Evolutionary conservation across 345 rosid species (phyloP).

Genomic region (Hibiscus trionum): DNA sequence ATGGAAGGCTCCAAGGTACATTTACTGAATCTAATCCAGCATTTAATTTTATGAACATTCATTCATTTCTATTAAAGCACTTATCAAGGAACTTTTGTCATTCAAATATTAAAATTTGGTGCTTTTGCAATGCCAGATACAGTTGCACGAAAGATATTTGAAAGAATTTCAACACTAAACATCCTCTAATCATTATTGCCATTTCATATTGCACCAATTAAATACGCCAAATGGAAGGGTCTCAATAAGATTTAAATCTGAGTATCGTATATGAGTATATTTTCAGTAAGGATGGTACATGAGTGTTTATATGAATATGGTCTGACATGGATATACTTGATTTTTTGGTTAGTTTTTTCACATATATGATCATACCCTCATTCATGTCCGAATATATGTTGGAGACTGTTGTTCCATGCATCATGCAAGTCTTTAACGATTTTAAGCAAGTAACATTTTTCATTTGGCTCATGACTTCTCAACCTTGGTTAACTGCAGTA

Average conservation of each 20-base stretch:
- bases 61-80: not conserved
- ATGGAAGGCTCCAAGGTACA: constrained; percentile 86
- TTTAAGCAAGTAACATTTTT: not conserved
- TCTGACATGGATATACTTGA: no score
- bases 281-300: not conserved
- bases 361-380: no score
- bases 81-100: not conserved
- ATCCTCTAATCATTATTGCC: not conserved
- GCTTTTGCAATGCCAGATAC: not conserved
- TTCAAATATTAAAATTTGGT: not conserved
- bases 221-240: not conserved
- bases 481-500: constrained; percentile 40
- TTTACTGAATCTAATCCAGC: not conserved
- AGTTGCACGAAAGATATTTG: not conserved
- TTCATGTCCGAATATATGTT: not conserved
- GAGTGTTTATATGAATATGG: not conserved
- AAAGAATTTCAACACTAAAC: not conserved
- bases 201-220: not conserved
- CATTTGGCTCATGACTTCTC: not conserved
- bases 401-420: not conserved
- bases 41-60: not conserved
- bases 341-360: no score
- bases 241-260: not conserved
- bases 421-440: not conserved
- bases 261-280: not conserved